Evolutionary conservation across 2,329 filamentous ascomycete species (phyloP).

Genomic region (Xylariales sp.): DNA sequence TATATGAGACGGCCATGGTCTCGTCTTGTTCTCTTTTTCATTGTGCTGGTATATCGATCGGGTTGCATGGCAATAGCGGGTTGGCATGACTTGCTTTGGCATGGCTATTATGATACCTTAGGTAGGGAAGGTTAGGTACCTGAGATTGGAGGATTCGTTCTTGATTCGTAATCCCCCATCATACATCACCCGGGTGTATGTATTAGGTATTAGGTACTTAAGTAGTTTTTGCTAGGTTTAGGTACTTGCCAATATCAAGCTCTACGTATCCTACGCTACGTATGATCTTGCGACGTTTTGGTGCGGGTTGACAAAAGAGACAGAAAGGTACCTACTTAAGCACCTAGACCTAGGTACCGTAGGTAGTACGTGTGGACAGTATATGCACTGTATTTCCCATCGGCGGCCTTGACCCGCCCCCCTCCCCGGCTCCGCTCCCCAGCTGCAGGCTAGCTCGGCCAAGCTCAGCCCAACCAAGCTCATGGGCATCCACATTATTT

Average conservation of each 20-base stretch:
- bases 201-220: too few relatives aligned
- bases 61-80: constrained; percentile 28
- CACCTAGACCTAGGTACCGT: too few relatives aligned
- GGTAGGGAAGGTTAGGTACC: background rate
- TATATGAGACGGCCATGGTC: constrained; percentile 23
- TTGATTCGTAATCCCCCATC: constrained; percentile 1
- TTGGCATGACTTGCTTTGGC: constrained; percentile 18
- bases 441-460: background rate
- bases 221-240: too few relatives aligned
- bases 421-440: too few relatives aligned
- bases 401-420: background rate
- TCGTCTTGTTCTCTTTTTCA: constrained; percentile 1
- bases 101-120: background rate
- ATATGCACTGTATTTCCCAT: background rate
- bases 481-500: constrained; percentile 10
- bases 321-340: too few relatives aligned
- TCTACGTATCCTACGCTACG: too few relatives aligned
- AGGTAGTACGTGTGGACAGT: background rate
- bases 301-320: too few relatives aligned
- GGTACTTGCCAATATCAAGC: too few relatives aligned
- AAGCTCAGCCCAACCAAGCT: constrained; percentile 20
- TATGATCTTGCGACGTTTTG: too few relatives aligned
- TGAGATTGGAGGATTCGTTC: background rate
- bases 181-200: too few relatives aligned
- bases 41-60: background rate